Base-by-base conservation (phyloP, 345 rosid genomes). In the Angophora floribunda region DNA sequence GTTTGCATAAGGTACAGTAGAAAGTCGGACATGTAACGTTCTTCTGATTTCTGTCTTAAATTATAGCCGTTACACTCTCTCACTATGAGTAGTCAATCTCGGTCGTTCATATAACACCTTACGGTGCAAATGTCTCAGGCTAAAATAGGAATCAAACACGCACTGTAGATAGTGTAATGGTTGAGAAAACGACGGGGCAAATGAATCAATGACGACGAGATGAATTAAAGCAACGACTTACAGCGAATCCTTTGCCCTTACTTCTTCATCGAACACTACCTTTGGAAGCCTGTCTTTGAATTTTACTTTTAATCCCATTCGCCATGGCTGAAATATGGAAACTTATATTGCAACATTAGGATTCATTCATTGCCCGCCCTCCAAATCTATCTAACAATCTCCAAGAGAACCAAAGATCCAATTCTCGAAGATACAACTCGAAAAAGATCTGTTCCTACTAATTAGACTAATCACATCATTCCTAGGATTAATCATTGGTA, bases 201-300 rank as follows among this genome's bases (percentile, higher is more conserved):
- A 59, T 22, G 65, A 59, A 59, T 59, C 65, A 59, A 59, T 11
- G 65, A 59, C 14, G 24, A 2, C 65, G 65, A 22, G 75, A 86
- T 55, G 45, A 22, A 53, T 32, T 30, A 44, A 86, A 16, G 41
- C 61, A 22, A 86, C 85, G 63, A 87, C 99, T 95, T 94, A 97
- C 99, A 93, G 96, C 86, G 99, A 91, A 87, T 94, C 98, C 90
- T 91, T 95, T 44, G 92, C 89, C 91, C 90, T 93, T 49, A 94
- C 28, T 55, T 55, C 61, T 55, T 55, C 28, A 55, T 55, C 5
- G 91, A 94, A 97, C 50, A 95, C 90, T 12, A 96, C 93, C 24
- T 86, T 91, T 78, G 94, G 98, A 89, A 97, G 97, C 93, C 92
- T 94, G 86, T 93, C 93, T 86, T 88, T 93, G 87, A 95, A 88